Percentiles rank a stretch among this genome's conserved stretches.
Evolutionary conservation across 495 filamentous ascomycete species (phyloP).

Genomic region (Aspergillus baeticus): DNA sequence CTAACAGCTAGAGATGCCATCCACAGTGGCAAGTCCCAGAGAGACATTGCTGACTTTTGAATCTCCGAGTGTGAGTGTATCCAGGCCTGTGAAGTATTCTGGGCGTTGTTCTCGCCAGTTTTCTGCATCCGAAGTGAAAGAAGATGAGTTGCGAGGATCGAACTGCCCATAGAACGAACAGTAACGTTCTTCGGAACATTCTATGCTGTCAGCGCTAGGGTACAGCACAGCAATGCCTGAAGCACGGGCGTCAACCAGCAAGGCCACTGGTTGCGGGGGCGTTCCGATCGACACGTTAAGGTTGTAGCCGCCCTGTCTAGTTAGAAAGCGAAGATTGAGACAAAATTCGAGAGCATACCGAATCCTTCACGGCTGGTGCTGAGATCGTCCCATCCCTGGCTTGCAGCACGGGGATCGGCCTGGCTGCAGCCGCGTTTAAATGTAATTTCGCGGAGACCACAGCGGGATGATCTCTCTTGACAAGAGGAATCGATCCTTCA

Average conservation of each 20-base stretch:
- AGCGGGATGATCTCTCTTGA: not conserved
- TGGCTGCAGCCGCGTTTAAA: not conserved
- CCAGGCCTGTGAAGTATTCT: not conserved
- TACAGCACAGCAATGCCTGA: not conserved
- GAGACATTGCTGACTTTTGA: constrained; percentile 2
- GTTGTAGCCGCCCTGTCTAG: constrained; percentile 3
- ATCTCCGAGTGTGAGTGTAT: constrained; percentile 1
- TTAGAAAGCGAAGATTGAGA: not conserved
- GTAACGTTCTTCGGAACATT: not conserved
- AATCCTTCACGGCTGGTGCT: not conserved
- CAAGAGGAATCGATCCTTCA: not conserved
- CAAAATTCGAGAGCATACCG: not conserved
- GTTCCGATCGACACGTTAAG: constrained; percentile 6
- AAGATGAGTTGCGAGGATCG: constrained; percentile 1
- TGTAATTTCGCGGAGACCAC: not conserved
- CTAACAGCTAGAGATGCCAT: not conserved
- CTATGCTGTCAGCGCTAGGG: not conserved
- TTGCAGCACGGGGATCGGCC: not conserved
- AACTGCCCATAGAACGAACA: not conserved
- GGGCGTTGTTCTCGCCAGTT: not conserved
- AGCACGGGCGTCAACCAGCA: constrained; percentile 1
- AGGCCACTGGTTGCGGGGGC: constrained; percentile 4
- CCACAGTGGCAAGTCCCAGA: not conserved
- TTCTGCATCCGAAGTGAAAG: constrained; percentile 1
- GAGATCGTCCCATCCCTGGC: constrained; percentile 1